phyloP scores from a whole-genome alignment of 805 yeast genomes.

The Metschnikowia cubensis region DNA sequence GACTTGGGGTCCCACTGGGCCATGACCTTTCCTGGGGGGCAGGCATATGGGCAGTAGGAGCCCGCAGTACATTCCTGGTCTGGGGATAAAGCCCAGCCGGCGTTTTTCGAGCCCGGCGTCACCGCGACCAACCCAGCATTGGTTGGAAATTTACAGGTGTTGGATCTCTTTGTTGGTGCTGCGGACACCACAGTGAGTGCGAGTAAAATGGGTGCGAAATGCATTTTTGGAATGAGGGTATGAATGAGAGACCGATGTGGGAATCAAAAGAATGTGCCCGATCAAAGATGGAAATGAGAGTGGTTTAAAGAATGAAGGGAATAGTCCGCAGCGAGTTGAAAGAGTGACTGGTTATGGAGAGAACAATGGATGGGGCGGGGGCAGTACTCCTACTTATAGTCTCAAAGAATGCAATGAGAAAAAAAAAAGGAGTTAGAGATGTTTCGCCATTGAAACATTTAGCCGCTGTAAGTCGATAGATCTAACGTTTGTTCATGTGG shows the following conservation, averaged over 20 bases:
- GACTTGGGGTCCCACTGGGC: slow-evolving; percentile 83
- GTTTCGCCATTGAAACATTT: not conserved
- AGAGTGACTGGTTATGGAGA: not conserved
- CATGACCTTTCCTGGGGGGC: slow-evolving; percentile 83
- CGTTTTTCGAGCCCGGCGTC: slow-evolving; percentile 53
- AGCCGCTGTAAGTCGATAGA: slow-evolving; percentile 1
- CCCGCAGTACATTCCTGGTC: slow-evolving; percentile 73
- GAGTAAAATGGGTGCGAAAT: slow-evolving; percentile 19
- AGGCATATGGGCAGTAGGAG: slow-evolving; percentile 87
- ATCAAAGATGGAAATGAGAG: not conserved
- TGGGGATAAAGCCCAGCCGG: slow-evolving; percentile 84
- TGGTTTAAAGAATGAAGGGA: not conserved
- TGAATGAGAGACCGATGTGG: not conserved
- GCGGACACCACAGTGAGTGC: slow-evolving; percentile 21
- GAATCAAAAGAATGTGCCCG: not conserved
- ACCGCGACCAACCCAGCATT: slow-evolving; percentile 67
- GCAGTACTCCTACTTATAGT: not conserved
- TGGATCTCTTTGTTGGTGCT: slow-evolving; percentile 28
- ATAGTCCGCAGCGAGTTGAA: not conserved
- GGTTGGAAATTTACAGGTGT: slow-evolving; percentile 65
- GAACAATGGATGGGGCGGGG: not conserved
- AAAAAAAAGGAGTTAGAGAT: not conserved
- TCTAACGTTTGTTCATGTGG: not conserved
- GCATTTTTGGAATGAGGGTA: slow-evolving; percentile 1
- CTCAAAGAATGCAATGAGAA: not conserved